Percentiles rank a stretch among this genome's conserved stretches.
Evolutionary conservation across 2,329 filamentous ascomycete genomes (phyloP).

Genomic region (Phaeosphaeriaceae sp.): DNA sequence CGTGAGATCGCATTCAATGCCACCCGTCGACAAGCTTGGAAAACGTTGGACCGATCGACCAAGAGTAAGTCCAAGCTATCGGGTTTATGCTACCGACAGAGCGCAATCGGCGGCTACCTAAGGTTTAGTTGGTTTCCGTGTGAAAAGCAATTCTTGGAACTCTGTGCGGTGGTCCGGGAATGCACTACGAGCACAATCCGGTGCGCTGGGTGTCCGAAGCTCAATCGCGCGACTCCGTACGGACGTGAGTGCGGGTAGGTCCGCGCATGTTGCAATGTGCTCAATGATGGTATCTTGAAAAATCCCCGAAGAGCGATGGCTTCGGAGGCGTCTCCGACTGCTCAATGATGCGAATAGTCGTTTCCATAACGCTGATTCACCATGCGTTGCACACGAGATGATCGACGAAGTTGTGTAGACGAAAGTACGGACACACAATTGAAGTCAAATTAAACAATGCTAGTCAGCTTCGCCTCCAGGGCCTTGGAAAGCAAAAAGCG

Average conservation of each 20-base stretch:
- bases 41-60: conserved; percentile 5
- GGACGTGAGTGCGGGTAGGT: neutral
- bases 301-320: neutral
- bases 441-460: no score
- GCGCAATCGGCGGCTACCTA: neutral
- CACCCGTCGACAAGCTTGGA: conserved; percentile 1
- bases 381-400: neutral
- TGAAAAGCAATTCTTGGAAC: neutral
- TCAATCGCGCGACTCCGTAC: neutral
- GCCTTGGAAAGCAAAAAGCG: no score
- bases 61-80: conserved; percentile 2
- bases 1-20: conserved; percentile 3
- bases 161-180: neutral
- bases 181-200: neutral
- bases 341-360: neutral
- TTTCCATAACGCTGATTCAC: neutral
- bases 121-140: neutral
- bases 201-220: neutral
- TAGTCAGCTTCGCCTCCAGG: no score
- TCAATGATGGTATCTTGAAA: neutral
- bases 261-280: neutral
- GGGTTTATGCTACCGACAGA: conserved; percentile 4
- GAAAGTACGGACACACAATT: no score
- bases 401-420: neutral
- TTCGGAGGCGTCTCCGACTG: neutral